Percentiles rank a stretch among this genome's conserved stretches.
phyloP scores from a whole-genome alignment of 1,284 basidiomycete species.

The Takashimella tepidaria region DNA sequence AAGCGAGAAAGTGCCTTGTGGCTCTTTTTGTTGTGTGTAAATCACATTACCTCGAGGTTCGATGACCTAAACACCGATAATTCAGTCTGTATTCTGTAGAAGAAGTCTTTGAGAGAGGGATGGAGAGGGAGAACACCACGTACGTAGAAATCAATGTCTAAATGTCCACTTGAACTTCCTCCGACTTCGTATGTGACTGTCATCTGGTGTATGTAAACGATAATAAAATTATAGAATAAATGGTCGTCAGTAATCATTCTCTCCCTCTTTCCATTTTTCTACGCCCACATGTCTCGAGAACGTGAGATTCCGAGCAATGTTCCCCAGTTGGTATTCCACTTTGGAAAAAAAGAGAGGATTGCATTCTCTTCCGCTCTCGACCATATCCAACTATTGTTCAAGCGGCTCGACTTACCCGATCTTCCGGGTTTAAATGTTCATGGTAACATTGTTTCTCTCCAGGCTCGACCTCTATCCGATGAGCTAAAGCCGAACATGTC shows the following conservation, averaged over 20 bases:
- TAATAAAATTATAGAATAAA: no score
- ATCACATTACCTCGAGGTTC: constrained; percentile 67
- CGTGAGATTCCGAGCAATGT: no score
- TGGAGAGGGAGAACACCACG: constrained; percentile 30
- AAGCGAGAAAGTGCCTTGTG: constrained; percentile 83
- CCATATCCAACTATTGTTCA: background rate
- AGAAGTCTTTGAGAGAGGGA: constrained; percentile 3
- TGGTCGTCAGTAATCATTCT: no score
- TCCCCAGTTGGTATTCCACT: no score
- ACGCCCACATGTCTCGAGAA: no score
- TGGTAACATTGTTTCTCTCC: constrained; percentile 95
- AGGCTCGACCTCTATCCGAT: constrained; percentile 59
- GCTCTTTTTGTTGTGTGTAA: constrained; percentile 74
- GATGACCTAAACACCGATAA: constrained; percentile 55
- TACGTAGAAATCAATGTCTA: constrained; percentile 96
- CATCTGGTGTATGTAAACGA: constrained; percentile 68
- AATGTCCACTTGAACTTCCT: constrained; percentile 60
- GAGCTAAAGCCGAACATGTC: constrained; percentile 30
- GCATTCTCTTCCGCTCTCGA: background rate
- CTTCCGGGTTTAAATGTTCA: constrained; percentile 89
- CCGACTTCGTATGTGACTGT: constrained; percentile 99
- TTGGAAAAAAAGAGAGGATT: no score
- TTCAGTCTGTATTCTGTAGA: background rate
- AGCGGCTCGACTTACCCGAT: constrained; percentile 61
- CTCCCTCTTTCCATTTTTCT: no score